Base-by-base conservation (phyloP, 148 eudicot genomes). In the Chenopodium suecicum region DNA sequence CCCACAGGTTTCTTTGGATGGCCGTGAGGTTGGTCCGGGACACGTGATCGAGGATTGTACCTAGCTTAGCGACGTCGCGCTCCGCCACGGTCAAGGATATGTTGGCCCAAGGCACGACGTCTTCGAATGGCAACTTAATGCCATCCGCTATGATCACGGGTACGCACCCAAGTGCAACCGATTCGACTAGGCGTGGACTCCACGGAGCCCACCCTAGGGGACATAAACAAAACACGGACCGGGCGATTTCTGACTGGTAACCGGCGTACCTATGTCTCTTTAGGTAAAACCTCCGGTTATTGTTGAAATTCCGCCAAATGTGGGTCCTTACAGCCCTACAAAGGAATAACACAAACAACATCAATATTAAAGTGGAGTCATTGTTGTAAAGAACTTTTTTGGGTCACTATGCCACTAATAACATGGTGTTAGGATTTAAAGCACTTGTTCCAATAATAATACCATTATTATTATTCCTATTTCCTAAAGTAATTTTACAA, bases 141-240 rank as follows among this genome's bases (percentile, higher is more conserved):
- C 89, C 91, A 70, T 94, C 98, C 1, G 98, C 98, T 23, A 94
- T 90, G 25, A 94, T 89, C 0, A 94, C 95, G n/a, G 98, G 98
- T 20, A 94, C 88, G 72, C 98, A 94, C 0, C 98, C 98, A 7
- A 94, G 56, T 0, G 87, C 98, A 0, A 94, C 95, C 0, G 98
- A 90, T 58, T 93, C 98, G 0, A 93, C 98, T 1, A 94, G 79
- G 25, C 98, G 81, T 0, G 98, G 98, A 37, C 98, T 94, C 98
- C 98, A 94, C 8, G 98, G 98, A 63, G 98, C 98, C 98, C 98
- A 94, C 31, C 98, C 98, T 4, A 94, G 60, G 0, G 98, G 98
- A 74, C 98, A 94, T 10, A 94, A 74, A 25, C 97, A 94, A 47
- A 93, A 93, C 16, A 80, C 82, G 0, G 98, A 90, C 1, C 98